A percentile compares a stretch with the other conserved stretches of the same genome.
Conservation (phyloP, 805 yeast species). For the Candida coquimbonensis region DNA sequence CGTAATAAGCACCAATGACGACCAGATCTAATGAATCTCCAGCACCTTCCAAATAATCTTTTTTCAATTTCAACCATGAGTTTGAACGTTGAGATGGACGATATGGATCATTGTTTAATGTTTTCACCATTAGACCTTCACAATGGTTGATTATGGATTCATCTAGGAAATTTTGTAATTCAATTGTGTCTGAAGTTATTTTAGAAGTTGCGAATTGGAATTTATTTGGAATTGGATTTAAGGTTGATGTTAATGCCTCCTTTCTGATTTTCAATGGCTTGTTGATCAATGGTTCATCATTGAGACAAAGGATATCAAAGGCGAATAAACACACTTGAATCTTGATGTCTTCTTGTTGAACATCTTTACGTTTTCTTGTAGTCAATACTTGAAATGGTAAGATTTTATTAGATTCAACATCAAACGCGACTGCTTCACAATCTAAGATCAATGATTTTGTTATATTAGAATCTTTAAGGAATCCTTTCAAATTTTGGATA, state of each 20-base stretch:
- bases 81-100: constrained; percentile 94
- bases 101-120: constrained; percentile 76
- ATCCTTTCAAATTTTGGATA: constrained; percentile 56
- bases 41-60: constrained; percentile 90
- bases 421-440: constrained; percentile 99
- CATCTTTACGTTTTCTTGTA: constrained; percentile 92
- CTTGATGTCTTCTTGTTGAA: constrained; percentile 76
- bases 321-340: constrained; percentile 91
- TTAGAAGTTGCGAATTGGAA: constrained; percentile 73
- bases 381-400: constrained; percentile 90
- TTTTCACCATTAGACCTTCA: constrained; percentile 95
- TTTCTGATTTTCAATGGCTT: constrained; percentile 69
- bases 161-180: constrained; percentile 78
- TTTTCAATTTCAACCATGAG: constrained; percentile 92
- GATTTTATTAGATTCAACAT: constrained; percentile 65
- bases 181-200: constrained; percentile 63
- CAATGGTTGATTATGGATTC: constrained; percentile 84
- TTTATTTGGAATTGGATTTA: constrained; percentile 63
- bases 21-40: constrained; percentile 94
- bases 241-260: constrained; percentile 44
- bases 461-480: constrained; percentile 30
- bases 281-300: constrained; percentile 65
- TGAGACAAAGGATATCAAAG: constrained; percentile 74
- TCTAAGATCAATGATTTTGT: constrained; percentile 70
- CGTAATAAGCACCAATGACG: constrained; percentile 89